Conservation (phyloP, 225 moss, liverwort and hornwort genomes). For the Sphagnum tenellum region DNA sequence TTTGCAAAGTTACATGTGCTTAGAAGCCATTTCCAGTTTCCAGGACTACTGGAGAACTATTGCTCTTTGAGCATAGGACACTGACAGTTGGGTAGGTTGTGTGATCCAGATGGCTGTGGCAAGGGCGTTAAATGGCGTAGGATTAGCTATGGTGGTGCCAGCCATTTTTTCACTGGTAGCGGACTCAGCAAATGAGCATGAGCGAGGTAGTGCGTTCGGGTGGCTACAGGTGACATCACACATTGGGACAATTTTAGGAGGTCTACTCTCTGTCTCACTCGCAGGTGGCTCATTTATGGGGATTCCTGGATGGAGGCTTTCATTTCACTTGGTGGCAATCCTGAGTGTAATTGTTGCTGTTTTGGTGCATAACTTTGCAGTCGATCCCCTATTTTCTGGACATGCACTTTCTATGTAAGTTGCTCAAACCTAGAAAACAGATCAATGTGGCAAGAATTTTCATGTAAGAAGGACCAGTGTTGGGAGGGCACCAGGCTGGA, state of each 20-base stretch:
- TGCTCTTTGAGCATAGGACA: too few species aligned
- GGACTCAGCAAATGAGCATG: constrained; percentile 63
- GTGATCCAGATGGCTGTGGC: constrained; percentile 70
- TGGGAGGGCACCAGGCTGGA: too few species aligned
- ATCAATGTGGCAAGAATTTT: too few species aligned
- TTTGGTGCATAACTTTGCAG: constrained; percentile 38
- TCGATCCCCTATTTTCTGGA: constrained; percentile 66
- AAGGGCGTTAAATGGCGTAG: constrained; percentile 81
- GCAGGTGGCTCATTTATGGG: constrained; percentile 55
- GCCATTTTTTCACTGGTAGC: constrained; percentile 89
- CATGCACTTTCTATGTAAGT: constrained; percentile 44
- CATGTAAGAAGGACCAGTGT: too few species aligned
- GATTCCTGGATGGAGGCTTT: constrained; percentile 75
- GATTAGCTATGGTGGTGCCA: constrained; percentile 88
- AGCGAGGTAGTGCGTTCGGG: constrained; percentile 79
- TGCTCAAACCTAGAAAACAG: neutral
- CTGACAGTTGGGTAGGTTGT: too few species aligned
- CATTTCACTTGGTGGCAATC: constrained; percentile 63
- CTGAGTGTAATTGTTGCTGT: constrained; percentile 61
- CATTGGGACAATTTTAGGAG: constrained; percentile 71
- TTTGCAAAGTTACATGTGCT: too few species aligned
- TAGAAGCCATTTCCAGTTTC: too few species aligned
- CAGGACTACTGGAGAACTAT: too few species aligned
- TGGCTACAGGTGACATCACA: constrained; percentile 75
- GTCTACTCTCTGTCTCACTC: constrained; percentile 55